These are phyloP conservation scores for Orbilia blumenaviensis DNA, from an alignment of 2,329 filamentous ascomycete species.

Conservation along the genomic window DNA sequence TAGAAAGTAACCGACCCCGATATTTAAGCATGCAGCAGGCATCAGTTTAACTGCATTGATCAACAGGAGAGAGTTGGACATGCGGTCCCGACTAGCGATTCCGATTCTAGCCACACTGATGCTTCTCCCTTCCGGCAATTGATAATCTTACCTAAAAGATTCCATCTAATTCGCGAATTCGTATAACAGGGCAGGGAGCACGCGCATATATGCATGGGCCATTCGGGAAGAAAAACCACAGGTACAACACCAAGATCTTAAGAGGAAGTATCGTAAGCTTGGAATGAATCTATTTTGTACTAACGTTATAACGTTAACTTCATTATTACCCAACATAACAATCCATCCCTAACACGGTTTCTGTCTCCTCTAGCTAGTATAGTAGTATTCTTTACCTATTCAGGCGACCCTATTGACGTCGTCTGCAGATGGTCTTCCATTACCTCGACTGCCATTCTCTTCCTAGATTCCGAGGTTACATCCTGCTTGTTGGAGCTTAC, in stretches of 20 bases:
- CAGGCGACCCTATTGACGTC: too few species aligned
- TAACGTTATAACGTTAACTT: too few species aligned
- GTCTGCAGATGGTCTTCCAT: too few species aligned
- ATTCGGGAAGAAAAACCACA: neutral
- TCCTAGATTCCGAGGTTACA: too few species aligned
- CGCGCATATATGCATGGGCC: neutral
- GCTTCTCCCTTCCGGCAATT: neutral
- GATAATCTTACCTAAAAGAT: conserved; percentile 5
- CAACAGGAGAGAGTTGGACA: neutral
- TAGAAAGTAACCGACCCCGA: neutral
- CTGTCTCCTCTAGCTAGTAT: too few species aligned
- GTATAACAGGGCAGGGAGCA: neutral
- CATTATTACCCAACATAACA: too few species aligned
- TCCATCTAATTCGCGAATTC: neutral
- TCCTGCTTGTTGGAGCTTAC: too few species aligned
- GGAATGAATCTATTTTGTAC: too few species aligned
- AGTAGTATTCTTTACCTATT: too few species aligned
- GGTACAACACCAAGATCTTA: neutral
- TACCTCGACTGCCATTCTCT: too few species aligned
- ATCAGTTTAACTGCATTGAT: neutral
- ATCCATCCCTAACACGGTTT: too few species aligned
- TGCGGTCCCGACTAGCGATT: neutral
- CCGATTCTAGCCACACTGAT: neutral
- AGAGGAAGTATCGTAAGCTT: too few species aligned
- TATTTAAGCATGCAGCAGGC: neutral